phyloP scores from a whole-genome alignment of 805 yeast genomes.

The Sungouiella blattae region DNA sequence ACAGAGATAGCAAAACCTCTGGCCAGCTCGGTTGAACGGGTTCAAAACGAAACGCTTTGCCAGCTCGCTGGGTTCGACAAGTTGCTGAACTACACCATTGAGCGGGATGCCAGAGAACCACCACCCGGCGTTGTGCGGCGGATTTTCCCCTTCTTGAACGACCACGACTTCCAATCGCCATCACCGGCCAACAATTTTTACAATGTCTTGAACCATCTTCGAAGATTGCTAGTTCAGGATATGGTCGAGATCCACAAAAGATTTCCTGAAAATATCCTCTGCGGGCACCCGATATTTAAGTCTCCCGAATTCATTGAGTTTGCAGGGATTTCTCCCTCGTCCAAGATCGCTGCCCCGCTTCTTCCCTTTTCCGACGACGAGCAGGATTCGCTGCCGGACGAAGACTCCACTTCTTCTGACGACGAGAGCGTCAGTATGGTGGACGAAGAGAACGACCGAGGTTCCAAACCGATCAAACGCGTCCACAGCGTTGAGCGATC shows the following conservation, averaged over 20 bases:
- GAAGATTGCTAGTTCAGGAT: slow-evolving; percentile 26
- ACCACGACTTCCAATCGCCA: slow-evolving; percentile 6
- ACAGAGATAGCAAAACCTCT: slow-evolving; percentile 8
- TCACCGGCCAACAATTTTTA: too few relatives aligned
- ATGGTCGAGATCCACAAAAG: slow-evolving; percentile 22
- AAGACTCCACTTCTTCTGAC: too few relatives aligned
- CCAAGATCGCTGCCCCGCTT: too few relatives aligned
- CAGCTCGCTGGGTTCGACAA: slow-evolving; percentile 22
- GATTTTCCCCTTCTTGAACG: slow-evolving; percentile 28
- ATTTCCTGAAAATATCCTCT: slow-evolving; percentile 23
- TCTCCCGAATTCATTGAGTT: slow-evolving; percentile 16
- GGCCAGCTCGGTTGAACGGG: slow-evolving; percentile 7
- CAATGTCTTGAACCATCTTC: slow-evolving; percentile 10
- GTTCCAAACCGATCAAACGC: too few relatives aligned
- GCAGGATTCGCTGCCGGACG: too few relatives aligned
- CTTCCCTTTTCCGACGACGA: too few relatives aligned
- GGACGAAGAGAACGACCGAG: too few relatives aligned
- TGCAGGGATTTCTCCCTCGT: too few relatives aligned
- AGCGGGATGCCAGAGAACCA: slow-evolving; percentile 20
- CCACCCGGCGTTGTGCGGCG: slow-evolving; percentile 21
- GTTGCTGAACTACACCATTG: slow-evolving; percentile 15
- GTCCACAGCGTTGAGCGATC: too few relatives aligned
- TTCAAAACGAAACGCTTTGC: slow-evolving; percentile 14
- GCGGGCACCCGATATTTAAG: slow-evolving; percentile 23
- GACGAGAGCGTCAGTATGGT: too few relatives aligned